phyloP scores from a whole-genome alignment of 305 asterid genomes.

The Salvia sclarea region DNA sequence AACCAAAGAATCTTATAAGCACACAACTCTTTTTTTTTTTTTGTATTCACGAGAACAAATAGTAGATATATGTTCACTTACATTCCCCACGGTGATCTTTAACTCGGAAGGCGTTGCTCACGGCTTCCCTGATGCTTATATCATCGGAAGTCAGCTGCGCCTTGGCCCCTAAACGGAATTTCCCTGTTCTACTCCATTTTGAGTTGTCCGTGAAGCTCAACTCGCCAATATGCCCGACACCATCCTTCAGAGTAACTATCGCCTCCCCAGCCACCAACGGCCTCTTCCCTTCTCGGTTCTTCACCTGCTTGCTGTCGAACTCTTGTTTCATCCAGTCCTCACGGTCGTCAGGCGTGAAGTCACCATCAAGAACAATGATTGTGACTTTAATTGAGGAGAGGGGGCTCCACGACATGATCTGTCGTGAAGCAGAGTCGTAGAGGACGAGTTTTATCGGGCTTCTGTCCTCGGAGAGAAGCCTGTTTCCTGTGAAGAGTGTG shows the following conservation, averaged over 20 bases:
- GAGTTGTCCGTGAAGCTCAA: slow-evolving; percentile 80
- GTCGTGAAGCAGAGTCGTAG: slow-evolving; percentile 45
- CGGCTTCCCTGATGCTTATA: slow-evolving; percentile 63
- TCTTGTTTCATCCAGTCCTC: slow-evolving; percentile 67
- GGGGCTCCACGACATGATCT: slow-evolving; percentile 52
- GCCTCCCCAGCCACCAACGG: slow-evolving; percentile 74
- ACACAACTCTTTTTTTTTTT: neutral
- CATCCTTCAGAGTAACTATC: slow-evolving; percentile 51
- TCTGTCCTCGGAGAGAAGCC: slow-evolving; percentile 42
- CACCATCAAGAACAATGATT: slow-evolving; percentile 73
- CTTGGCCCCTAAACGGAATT: slow-evolving; percentile 66
- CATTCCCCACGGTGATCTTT: slow-evolving; percentile 95
- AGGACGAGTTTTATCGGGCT: slow-evolving; percentile 44
- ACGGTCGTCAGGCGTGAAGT: slow-evolving; percentile 54
- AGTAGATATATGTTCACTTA: slow-evolving; percentile 38
- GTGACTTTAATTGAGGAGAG: slow-evolving; percentile 54
- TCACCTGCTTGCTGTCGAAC: slow-evolving; percentile 45
- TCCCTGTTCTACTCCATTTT: slow-evolving; percentile 89
- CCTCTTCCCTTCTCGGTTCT: slow-evolving; percentile 74
- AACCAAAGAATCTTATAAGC: slow-evolving; percentile 1
- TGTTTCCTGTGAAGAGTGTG: slow-evolving; percentile 62
- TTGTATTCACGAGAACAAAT: neutral
- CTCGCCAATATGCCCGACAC: slow-evolving; percentile 65
- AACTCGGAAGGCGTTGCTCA: slow-evolving; percentile 70
- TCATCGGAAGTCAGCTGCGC: slow-evolving; percentile 34